Evolutionary conservation across 148 eudicot genomes (phyloP).

Genomic region (Rhododendron molle): DNA sequence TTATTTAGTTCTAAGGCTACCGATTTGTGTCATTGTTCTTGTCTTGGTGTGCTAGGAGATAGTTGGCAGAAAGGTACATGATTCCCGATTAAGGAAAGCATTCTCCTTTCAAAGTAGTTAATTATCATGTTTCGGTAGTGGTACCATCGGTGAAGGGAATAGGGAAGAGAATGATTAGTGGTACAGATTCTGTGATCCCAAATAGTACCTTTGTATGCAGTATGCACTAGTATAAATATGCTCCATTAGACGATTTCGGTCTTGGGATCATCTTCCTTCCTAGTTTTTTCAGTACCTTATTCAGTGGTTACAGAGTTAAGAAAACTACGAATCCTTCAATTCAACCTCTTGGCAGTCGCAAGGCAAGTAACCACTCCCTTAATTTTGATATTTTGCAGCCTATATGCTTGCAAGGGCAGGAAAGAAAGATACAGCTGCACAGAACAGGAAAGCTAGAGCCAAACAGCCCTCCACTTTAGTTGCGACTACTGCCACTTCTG

Average conservation of each 20-base stretch:
- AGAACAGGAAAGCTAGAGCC: slow-evolving; percentile 25
- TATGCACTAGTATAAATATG: background rate
- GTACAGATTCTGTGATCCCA: background rate
- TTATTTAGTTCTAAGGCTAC: background rate
- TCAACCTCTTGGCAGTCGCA: background rate
- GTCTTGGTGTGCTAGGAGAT: background rate
- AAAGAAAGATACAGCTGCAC: background rate
- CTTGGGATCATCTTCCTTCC: background rate
- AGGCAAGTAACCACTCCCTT: background rate
- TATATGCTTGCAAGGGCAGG: slow-evolving; percentile 46
- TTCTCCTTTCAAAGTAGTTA: background rate
- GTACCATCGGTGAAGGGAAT: background rate
- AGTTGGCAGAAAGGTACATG: background rate
- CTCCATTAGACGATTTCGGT: background rate
- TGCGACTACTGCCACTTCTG: slow-evolving; percentile 14
- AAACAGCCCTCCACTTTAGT: slow-evolving; percentile 29
- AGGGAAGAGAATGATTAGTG: background rate
- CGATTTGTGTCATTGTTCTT: background rate
- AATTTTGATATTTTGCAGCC: slow-evolving; percentile 39
- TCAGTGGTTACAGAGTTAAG: background rate
- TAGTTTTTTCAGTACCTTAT: background rate
- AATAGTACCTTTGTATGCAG: too few relatives aligned
- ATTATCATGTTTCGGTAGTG: background rate
- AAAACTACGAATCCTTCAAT: slow-evolving; percentile 5
- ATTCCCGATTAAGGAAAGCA: background rate